Base-by-base conservation (phyloP, 805 yeast genomes). In the Komagataella kurtzmanii region DNA sequence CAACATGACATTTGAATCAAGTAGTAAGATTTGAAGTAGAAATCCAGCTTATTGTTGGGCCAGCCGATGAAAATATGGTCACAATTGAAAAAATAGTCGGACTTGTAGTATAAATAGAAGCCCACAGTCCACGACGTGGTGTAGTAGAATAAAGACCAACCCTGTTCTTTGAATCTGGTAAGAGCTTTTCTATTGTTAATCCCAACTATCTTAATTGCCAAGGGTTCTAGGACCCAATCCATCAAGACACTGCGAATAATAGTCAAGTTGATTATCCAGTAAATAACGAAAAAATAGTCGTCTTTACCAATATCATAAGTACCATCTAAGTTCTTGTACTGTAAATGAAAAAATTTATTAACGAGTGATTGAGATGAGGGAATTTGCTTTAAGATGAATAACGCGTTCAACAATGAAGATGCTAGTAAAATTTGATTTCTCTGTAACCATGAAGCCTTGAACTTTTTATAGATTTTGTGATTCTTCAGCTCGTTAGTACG, bases 81-180 rank as follows among this genome's bases (percentile, higher is more conserved):
- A 52, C 79, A 68, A 58, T 82, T 72, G 49, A 73, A 59, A 61
- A 72, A 81, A 68, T 87, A 86, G 1, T 77, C 75, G 3, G 89
- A 79, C 48, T 72, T 54, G 54, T 63, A 66, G 59, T 84, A 81
- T 17, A 88, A 65, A 54, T 71, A 71, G 53, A 76, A 66, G 0
- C 95, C 96, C 53, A 68, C 67, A 1, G 62, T 48, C 62, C 81
- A 81, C 7, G 86, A 75, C 8, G 67, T 57, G 6, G 75, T 57
- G 68, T 80, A 86, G 63, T 85, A 86, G 6, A 77, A 59, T 17
- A 79, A 63, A 40, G 78, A 71, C 96, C 96, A 89, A 50, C 88
- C 81, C 70, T 88, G 97, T 66, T 88, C 97, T 52, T 88, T 85
- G 61, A 86, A 88, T 53, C 96, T 75, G 52, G 77, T 77, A 19